Base-by-base conservation (phyloP, 139 green algal species). In the Coelastrella sp. region DNA sequence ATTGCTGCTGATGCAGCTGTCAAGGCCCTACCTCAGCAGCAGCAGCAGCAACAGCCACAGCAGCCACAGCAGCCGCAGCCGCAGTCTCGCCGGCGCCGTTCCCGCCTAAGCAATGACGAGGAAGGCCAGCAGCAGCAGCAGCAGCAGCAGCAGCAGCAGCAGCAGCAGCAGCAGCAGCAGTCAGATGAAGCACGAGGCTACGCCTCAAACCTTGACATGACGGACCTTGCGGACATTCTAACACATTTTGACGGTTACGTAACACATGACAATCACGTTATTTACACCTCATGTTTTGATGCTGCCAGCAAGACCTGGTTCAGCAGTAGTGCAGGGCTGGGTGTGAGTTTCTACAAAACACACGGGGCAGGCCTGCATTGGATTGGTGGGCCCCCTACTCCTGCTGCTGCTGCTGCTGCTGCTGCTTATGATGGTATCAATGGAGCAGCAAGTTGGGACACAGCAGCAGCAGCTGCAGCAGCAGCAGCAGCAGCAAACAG, bases 131-230 rank as follows among this genome's bases (percentile, higher is more conserved):
- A 76, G 68, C 1, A 24, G 17, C 11, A 70, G 63, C 63, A 70
- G 61, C 61, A 68, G n/a, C n/a, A n/a, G n/a, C 68, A 75, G 68
- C 68, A 75, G 68, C 68, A 75, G 68, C 68, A 75, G 68, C 68
- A 75, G 68, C 17, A 24, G 7, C 17, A 76, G 19, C 17, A 25
- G 17, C 17, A 76, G 17, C 17, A 24, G 17, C 68, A 76, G 6
- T 17, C 19, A 27, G 68, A n/a, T 19, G 24, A 76, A 27, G 17
- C 10, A 19, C 68, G 35, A 8, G 68, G 68, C 15, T 76, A 76
- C 19, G 15, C 15, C 24, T 24, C 15, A 24, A 76, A 76, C 19
- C 68, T 76, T 7, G 68, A 76, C 19, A 76, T 76, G 68, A 76
- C 68, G 24, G 68, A 76, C 7, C 19, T 76, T 27, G 68, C 68